Percentiles rank a stretch among this genome's conserved stretches.
phyloP scores from a whole-genome alignment of 176 grass and related monocot genomes.

The Aegilops speltoides region DNA sequence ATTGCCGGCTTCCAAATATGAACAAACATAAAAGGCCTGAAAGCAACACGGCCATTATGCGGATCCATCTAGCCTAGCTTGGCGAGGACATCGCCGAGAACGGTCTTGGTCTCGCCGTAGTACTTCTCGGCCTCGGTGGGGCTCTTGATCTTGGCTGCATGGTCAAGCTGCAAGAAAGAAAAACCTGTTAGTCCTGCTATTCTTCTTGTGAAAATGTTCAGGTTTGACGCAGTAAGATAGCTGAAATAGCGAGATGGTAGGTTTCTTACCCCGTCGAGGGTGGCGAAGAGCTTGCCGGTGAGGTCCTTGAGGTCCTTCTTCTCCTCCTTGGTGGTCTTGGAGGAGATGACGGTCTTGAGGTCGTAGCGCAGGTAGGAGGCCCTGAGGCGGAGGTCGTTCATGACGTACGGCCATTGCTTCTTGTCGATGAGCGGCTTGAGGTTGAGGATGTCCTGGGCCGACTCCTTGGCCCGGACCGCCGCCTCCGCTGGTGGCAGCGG shows the following conservation, averaged over 20 bases:
- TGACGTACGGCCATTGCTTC: slow-evolving; percentile 91
- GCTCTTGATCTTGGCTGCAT: slow-evolving; percentile 98
- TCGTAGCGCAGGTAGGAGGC: slow-evolving; percentile 77
- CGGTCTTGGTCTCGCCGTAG: slow-evolving; percentile 55
- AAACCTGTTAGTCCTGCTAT: neutral
- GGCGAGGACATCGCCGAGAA: slow-evolving; percentile 63
- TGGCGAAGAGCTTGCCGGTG: slow-evolving; percentile 66
- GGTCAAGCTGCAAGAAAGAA: slow-evolving; percentile 66
- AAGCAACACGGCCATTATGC: slow-evolving; percentile 30
- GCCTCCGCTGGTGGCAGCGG: slow-evolving; percentile 59
- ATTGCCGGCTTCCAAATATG: slow-evolving; percentile 50
- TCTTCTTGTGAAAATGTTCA: neutral
- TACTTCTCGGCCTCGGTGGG: slow-evolving; percentile 68
- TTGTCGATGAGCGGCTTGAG: slow-evolving; percentile 84
- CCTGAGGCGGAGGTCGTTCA: slow-evolving; percentile 83
- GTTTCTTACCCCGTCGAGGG: slow-evolving; percentile 56
- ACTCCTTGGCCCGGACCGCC: slow-evolving; percentile 67
- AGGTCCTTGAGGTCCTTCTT: slow-evolving; percentile 83
- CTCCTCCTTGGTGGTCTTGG: slow-evolving; percentile 91
- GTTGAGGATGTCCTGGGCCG: slow-evolving; percentile 83
- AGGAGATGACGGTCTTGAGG: slow-evolving; percentile 79
- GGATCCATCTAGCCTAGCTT: slow-evolving; percentile 67
- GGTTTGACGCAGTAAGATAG: neutral
- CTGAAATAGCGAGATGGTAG: neutral
- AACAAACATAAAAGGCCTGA: slow-evolving; percentile 53